Percentiles rank a stretch among this genome's conserved stretches.
Conservation (phyloP, 2,329 filamentous ascomycete species). For the Simplicillium aogashimaense region DNA sequence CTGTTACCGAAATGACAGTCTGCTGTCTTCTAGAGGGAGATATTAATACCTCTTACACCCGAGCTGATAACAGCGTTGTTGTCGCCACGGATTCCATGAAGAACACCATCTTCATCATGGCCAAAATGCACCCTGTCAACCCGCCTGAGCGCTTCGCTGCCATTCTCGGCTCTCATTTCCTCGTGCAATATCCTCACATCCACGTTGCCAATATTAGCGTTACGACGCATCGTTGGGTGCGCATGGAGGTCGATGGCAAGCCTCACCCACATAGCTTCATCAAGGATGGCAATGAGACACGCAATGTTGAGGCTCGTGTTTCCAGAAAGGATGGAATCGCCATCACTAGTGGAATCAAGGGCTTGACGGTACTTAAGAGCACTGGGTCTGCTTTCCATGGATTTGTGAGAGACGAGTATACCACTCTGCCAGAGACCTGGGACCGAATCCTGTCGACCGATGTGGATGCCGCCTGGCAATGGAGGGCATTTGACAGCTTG, state of each 20-base stretch:
- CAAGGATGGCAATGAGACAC: slow-evolving; percentile 80
- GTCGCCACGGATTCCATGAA: slow-evolving; percentile 98
- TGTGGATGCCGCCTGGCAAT: slow-evolving; percentile 79
- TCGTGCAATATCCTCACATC: slow-evolving; percentile 83
- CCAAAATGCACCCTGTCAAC: slow-evolving; percentile 85
- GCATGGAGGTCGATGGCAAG: slow-evolving; percentile 77
- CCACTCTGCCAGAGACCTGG: slow-evolving; percentile 81
- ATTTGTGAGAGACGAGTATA: slow-evolving; percentile 89
- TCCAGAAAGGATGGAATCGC: slow-evolving; percentile 60
- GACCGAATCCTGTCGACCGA: slow-evolving; percentile 94
- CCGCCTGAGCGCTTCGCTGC: slow-evolving; percentile 88
- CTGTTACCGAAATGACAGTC: slow-evolving; percentile 90
- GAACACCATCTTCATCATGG: slow-evolving; percentile 91
- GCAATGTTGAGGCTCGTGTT: slow-evolving; percentile 67
- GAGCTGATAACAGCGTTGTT: slow-evolving; percentile 87
- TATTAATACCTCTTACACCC: slow-evolving; percentile 83
- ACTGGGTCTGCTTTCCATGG: slow-evolving; percentile 94
- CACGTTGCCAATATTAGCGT: slow-evolving; percentile 73
- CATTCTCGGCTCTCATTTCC: slow-evolving; percentile 78
- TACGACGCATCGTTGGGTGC: slow-evolving; percentile 81
- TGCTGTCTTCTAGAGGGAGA: slow-evolving; percentile 87
- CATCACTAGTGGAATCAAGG: slow-evolving; percentile 68
- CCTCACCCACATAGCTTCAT: slow-evolving; percentile 93
- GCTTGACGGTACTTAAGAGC: slow-evolving; percentile 86
- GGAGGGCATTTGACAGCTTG: slow-evolving; percentile 61